These are phyloP conservation scores for Paecilomyces formosus DNA, from an alignment of 2,329 filamentous ascomycete species.

Conservation along the genomic window DNA sequence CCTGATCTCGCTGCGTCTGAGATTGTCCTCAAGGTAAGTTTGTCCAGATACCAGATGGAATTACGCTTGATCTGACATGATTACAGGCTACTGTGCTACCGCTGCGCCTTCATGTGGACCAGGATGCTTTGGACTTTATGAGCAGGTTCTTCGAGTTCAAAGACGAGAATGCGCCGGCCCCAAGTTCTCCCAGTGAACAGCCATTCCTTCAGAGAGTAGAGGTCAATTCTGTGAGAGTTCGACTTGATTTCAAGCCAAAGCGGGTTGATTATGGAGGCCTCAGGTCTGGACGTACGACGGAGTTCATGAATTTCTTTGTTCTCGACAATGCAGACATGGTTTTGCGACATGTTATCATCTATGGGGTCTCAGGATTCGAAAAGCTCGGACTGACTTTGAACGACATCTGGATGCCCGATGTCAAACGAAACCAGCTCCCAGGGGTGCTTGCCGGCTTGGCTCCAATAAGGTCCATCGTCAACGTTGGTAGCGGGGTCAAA, in stretches of 20 bases:
- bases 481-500: conserved; percentile 78
- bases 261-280: conserved; percentile 92
- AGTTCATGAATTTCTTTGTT: conserved; percentile 98
- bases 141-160: conserved; percentile 98
- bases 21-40: conserved; percentile 64
- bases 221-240: conserved; percentile 73
- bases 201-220: conserved; percentile 89
- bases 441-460: conserved; percentile 82
- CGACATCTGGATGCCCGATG: conserved; percentile 93
- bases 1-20: conserved; percentile 80
- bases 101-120: conserved; percentile 86
- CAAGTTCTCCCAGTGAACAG: conserved; percentile 58
- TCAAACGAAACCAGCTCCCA: conserved; percentile 81
- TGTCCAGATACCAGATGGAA: not conserved
- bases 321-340: conserved; percentile 83
- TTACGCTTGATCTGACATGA: conserved; percentile 7
- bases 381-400: conserved; percentile 83
- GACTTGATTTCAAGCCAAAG: conserved; percentile 95
- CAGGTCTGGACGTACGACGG: conserved; percentile 85
- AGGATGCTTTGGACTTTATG: conserved; percentile 95
- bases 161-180: conserved; percentile 54
- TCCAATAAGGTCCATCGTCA: conserved; percentile 82
- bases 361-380: conserved; percentile 86
- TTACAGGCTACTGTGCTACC: conserved; percentile 63
- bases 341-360: conserved; percentile 82